Percentiles rank a stretch among this genome's conserved stretches.
phyloP scores from a whole-genome alignment of 208 protist species.

The Phytomonas sp. region DNA sequence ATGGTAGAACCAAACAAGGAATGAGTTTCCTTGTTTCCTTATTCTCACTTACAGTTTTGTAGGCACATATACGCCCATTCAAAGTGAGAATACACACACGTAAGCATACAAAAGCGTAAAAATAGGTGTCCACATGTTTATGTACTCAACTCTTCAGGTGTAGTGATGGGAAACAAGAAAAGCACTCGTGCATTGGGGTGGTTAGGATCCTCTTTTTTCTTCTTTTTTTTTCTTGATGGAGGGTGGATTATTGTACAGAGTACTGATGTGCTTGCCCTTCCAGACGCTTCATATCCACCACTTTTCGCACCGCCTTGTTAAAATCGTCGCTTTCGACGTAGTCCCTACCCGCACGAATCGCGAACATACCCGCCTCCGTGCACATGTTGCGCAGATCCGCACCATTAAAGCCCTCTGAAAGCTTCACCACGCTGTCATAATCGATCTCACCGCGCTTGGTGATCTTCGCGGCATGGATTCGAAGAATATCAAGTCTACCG shows the following conservation, averaged over 20 bases:
- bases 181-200: background rate
- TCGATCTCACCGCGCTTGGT: conserved; percentile 98
- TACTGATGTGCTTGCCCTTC: conserved; percentile 90
- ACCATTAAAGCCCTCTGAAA: conserved; percentile 99
- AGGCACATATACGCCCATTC: conserved; percentile 7
- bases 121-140: background rate
- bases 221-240: conserved; percentile 4
- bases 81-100: background rate
- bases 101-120: background rate
- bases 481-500: conserved; percentile 96
- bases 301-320: conserved; percentile 98
- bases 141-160: background rate
- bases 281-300: conserved; percentile 97
- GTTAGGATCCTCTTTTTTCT: conserved; percentile 5
- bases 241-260: conserved; percentile 65
- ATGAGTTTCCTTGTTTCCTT: background rate
- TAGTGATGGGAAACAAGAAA: background rate
- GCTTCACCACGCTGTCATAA: conserved; percentile 98
- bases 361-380: conserved; percentile 99
- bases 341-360: conserved; percentile 95
- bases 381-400: conserved; percentile 98
- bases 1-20: background rate
- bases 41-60: background rate
- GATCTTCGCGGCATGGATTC: conserved; percentile 95
- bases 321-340: conserved; percentile 98